phyloP scores from a whole-genome alignment of 495 filamentous ascomycete genomes.

The Aeminium ludgeri region DNA sequence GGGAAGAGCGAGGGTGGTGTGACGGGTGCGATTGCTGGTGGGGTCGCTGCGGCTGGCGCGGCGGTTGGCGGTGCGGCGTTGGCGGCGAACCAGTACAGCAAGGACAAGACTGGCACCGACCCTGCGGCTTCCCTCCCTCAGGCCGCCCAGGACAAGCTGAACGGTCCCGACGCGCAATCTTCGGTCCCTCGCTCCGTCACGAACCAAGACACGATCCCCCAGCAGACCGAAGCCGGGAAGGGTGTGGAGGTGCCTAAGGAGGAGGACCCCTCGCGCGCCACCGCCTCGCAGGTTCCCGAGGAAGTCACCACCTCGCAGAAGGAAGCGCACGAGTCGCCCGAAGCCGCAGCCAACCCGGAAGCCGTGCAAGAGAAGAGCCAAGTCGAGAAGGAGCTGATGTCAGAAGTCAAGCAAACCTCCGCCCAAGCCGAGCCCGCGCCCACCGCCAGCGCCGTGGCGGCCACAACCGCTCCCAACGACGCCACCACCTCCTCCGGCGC shows the following conservation, averaged over 20 bases:
- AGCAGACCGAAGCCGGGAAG: slow-evolving; percentile 2
- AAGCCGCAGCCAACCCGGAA: slow-evolving; percentile 15
- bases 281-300: slow-evolving; percentile 4
- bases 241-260: neutral
- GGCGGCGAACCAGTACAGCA: slow-evolving; percentile 1
- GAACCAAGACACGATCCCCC: slow-evolving; percentile 2
- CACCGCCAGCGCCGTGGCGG: slow-evolving; percentile 12
- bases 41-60: slow-evolving; percentile 19
- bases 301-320: slow-evolving; percentile 7
- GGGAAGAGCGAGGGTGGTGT: slow-evolving; percentile 10
- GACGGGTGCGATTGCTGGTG: slow-evolving; percentile 18
- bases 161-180: slow-evolving; percentile 24
- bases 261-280: neutral
- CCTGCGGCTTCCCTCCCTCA: neutral
- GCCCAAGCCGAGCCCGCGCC: slow-evolving; percentile 23
- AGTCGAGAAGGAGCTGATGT: slow-evolving; percentile 16
- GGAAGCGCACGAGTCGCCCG: slow-evolving; percentile 9
- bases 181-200: too few species aligned
- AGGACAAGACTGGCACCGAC: slow-evolving; percentile 9
- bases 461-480: slow-evolving; percentile 8
- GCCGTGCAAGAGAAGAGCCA: slow-evolving; percentile 15
- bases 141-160: slow-evolving; percentile 15
- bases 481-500: slow-evolving; percentile 3
- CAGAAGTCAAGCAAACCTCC: slow-evolving; percentile 9
- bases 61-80: slow-evolving; percentile 10